A percentile compares a stretch with the other conserved stretches of the same genome.
Conservation (phyloP, 768 basidiomycete species). For the Megacollybia marginata region DNA sequence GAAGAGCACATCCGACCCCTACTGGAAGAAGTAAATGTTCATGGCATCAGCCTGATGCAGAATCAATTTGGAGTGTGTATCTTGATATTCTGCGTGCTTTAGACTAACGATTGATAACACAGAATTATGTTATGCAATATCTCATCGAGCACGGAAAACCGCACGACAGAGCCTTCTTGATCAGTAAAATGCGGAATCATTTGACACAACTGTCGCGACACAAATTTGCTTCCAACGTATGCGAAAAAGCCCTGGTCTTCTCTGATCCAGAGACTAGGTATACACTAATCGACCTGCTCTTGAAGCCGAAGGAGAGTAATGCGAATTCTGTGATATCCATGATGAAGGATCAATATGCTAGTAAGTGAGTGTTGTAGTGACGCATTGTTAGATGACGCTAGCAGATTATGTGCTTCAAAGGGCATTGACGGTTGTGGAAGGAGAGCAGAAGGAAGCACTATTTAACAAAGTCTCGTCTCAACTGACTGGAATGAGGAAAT, state of each 20-base stretch:
- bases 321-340: constrained; percentile 60
- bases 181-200: constrained; percentile 66
- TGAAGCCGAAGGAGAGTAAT: constrained; percentile 57
- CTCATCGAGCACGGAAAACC: constrained; percentile 75
- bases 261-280: constrained; percentile 60
- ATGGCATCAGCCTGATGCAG: constrained; percentile 68
- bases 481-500: constrained; percentile 61
- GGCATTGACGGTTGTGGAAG: constrained; percentile 61
- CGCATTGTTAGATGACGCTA: not conserved
- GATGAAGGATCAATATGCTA: constrained; percentile 88
- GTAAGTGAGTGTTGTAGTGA: constrained; percentile 35
- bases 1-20: constrained; percentile 60
- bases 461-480: constrained; percentile 59
- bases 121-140: constrained; percentile 97
- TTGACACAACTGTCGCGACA: constrained; percentile 76
- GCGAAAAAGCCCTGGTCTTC: constrained; percentile 78
- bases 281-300: constrained; percentile 74
- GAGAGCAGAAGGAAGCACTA: constrained; percentile 63
- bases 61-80: constrained; percentile 82
- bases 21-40: constrained; percentile 75
- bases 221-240: constrained; percentile 95
- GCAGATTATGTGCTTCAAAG: constrained; percentile 84
- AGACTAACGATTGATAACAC: not conserved
- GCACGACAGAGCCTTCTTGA: constrained; percentile 60
- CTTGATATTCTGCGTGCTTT: constrained; percentile 6